Percentiles rank a stretch among this genome's conserved stretches.
Conservation (phyloP, 177 flowering plant genomes). For the Telopea speciosissima region DNA sequence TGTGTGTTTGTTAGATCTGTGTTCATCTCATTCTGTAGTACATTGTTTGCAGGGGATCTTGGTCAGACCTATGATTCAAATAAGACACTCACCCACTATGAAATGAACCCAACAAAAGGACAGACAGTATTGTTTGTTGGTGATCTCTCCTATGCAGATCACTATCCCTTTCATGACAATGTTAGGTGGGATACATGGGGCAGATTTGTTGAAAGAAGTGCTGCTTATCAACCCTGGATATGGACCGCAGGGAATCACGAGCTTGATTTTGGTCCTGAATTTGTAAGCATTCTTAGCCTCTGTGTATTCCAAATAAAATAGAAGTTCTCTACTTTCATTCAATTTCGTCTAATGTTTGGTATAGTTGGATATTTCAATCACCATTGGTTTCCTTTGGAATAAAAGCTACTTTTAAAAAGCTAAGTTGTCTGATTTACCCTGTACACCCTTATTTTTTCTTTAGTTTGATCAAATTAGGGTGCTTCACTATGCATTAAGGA, state of each 20-base stretch:
- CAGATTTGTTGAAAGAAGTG: constrained; percentile 62
- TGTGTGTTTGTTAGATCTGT: neutral
- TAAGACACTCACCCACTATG: constrained; percentile 58
- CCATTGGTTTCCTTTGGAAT: too few species aligned
- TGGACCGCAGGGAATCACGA: constrained; percentile 88
- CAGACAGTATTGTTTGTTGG: constrained; percentile 64
- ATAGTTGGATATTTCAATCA: too few species aligned
- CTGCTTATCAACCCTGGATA: constrained; percentile 87
- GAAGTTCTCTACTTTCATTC: too few species aligned
- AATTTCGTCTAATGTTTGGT: too few species aligned
- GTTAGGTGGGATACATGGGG: constrained; percentile 84
- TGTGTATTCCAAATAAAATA: neutral
- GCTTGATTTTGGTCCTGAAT: constrained; percentile 53
- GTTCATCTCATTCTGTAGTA: neutral
- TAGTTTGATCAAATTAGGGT: too few species aligned
- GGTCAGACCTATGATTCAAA: constrained; percentile 77
- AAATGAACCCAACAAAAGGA: constrained; percentile 50
- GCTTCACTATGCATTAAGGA: too few species aligned
- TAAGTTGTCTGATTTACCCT: too few species aligned
- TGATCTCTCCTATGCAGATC: constrained; percentile 78
- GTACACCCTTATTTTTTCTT: too few species aligned
- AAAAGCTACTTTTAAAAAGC: too few species aligned
- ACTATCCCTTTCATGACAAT: constrained; percentile 55
- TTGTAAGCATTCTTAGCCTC: constrained; percentile 30
- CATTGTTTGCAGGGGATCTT: constrained; percentile 58